These are phyloP conservation scores for Astrothelium macrocarpum DNA, from an alignment of 495 filamentous ascomycete species.

Conservation along the genomic window DNA sequence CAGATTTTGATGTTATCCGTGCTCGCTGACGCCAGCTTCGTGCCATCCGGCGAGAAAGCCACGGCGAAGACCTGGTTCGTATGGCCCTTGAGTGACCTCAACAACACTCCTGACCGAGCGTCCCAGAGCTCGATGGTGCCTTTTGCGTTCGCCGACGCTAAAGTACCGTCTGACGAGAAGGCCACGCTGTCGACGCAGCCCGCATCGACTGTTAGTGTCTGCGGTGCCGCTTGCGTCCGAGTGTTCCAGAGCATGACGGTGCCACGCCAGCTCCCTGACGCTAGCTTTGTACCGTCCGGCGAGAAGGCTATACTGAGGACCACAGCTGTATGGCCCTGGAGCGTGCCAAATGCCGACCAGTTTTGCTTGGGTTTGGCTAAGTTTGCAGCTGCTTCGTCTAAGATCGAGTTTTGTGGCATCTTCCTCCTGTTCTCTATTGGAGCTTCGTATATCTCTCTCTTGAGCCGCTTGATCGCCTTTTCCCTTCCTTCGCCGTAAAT, in stretches of 20 bases:
- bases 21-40: not conserved
- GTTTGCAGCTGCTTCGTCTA: not conserved
- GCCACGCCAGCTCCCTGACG: not conserved
- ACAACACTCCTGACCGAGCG: not conserved
- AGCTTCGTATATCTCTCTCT: constrained; percentile 11
- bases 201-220: not conserved
- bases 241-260: not conserved
- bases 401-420: no score
- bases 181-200: not conserved
- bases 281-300: not conserved
- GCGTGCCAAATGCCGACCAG: not conserved
- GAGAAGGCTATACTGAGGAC: not conserved
- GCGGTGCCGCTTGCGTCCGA: not conserved
- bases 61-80: not conserved
- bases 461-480: constrained; percentile 11
- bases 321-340: not conserved
- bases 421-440: not conserved
- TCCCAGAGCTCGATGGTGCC: not conserved
- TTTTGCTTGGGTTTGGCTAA: not conserved
- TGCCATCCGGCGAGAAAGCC: not conserved
- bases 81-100: not conserved
- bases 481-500: constrained; percentile 18
- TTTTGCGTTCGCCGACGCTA: not conserved
- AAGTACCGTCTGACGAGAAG: not conserved
- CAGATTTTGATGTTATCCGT: not conserved